Evolutionary conservation across 176 grass and related monocot species (phyloP), one percentile per base, ranked within the genome.

Genomic region (Olyra latifolia): DNA sequence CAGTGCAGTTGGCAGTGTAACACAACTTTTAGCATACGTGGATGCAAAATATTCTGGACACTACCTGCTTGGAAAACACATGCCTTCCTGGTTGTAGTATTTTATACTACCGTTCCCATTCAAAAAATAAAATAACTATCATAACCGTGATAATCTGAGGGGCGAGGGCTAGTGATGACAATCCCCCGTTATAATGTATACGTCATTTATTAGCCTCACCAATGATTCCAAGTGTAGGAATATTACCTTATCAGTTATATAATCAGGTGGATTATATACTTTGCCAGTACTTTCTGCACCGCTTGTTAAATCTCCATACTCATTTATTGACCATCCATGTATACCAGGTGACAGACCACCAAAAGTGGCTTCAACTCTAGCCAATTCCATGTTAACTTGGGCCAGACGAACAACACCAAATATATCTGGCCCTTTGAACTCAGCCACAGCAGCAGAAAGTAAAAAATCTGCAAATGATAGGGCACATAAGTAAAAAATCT

Each of bases 251-350:
- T 93, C 57, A 5, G 78, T 82, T 45, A 71, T 35, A 88, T 88
- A 61, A 83, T 86, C 50, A 15, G 74, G 84, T 27, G 83, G 91
- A 56, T 81, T 95, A 74, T 91, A 99, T 25, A 85, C 82, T 89
- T 89, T 89, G 60, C 93, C 96, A 59, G 93, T 95, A 85, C 87
- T 95, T 83, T 89, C 88, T 54, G 92, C 84, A 79, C 88, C 96
- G 76, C 80, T 89, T 82, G 96, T 99, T 72, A 99, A 89, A 88
- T 99, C 90, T 1, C 96, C 96, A 77, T 80, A 93, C 87, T 95
- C 87, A 77, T 99, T 99, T 88, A 99, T 95, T 54, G 92, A 91
- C 96, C 96, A 99, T 70, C 88, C 96, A 84, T 99, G 86, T 75
- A 93, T 99, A 75, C 96, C 93, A 91, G 88, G 86, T 52, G 88